Evolutionary conservation across 441 rosid species (phyloP).

Genomic region (Aleurites moluccanus): DNA sequence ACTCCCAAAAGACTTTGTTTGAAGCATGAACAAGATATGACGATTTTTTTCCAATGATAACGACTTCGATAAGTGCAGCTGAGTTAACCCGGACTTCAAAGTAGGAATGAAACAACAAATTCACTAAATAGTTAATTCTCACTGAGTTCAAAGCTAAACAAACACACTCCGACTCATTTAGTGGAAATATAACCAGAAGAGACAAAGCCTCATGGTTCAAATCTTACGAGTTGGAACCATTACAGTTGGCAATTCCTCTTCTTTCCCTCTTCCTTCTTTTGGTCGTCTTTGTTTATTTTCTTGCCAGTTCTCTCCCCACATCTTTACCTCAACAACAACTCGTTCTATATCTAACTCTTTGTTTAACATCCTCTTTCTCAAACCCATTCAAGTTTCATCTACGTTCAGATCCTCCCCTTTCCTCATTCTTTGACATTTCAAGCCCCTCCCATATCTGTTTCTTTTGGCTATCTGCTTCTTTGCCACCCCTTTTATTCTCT

Average conservation of each 20-base stretch:
- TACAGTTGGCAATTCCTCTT: conserved; percentile 31
- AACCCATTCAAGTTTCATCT: conserved; percentile 77
- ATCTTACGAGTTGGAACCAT: conserved; percentile 40
- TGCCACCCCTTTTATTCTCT: too few species aligned
- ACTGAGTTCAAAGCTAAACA: conserved; percentile 45
- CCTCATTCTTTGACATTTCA: conserved; percentile 56
- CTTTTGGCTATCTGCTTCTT: too few species aligned
- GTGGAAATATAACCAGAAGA: conserved; percentile 60
- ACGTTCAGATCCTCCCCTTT: conserved; percentile 57
- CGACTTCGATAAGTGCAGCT: conserved; percentile 69
- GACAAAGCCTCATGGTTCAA: conserved; percentile 60
- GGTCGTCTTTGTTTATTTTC: too few species aligned
- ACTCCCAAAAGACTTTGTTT: conserved; percentile 60
- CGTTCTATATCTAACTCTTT: conserved; percentile 78
- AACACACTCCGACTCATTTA: conserved; percentile 55
- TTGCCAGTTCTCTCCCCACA: conserved; percentile 96
- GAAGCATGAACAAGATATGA: conserved; percentile 57
- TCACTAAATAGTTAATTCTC: conserved; percentile 43
- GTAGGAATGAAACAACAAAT: conserved; percentile 56
- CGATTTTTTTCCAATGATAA: conserved; percentile 57
- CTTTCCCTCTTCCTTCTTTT: too few species aligned
- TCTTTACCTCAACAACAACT: conserved; percentile 93
- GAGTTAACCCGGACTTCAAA: conserved; percentile 74
- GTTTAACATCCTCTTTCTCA: conserved; percentile 67
- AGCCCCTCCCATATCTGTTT: conserved; percentile 56